These are phyloP conservation scores for Amphirosellinia nigrospora DNA, from an alignment of 495 filamentous ascomycete genomes.

Conservation along the genomic window DNA sequence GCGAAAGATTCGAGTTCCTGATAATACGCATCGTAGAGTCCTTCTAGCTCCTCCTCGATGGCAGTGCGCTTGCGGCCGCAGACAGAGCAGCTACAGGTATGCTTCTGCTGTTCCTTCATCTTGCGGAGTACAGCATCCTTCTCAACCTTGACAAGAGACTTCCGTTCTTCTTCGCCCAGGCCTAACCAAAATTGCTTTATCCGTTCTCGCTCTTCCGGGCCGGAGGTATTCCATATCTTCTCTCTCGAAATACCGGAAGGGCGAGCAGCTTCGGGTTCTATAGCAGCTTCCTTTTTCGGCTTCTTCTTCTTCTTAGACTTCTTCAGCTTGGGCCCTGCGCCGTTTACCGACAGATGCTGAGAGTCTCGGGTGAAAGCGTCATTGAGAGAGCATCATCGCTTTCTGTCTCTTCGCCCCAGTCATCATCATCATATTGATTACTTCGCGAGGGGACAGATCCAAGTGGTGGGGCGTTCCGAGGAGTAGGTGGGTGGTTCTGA, in stretches of 20 bases:
- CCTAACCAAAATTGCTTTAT: constrained; percentile 99
- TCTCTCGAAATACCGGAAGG: constrained; percentile 66
- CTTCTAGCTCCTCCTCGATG: constrained; percentile 97
- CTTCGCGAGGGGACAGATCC: constrained; percentile 20
- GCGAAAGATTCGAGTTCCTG: constrained; percentile 97
- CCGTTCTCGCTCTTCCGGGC: constrained; percentile 88
- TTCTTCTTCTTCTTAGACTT: constrained; percentile 73
- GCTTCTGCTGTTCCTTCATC: constrained; percentile 99
- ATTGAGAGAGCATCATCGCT: constrained; percentile 51
- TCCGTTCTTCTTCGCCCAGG: constrained; percentile 91
- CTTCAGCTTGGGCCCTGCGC: constrained; percentile 50
- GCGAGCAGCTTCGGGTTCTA: constrained; percentile 26
- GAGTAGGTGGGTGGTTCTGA: constrained; percentile 33
- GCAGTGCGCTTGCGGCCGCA: constrained; percentile 96
- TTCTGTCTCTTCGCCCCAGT: constrained; percentile 53
- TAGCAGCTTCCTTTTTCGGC: constrained; percentile 40
- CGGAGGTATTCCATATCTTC: constrained; percentile 97
- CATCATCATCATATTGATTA: constrained; percentile 46
- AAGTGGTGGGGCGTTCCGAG: constrained; percentile 35
- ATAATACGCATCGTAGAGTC: constrained; percentile 99
- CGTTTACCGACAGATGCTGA: constrained; percentile 30
- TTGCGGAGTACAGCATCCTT: constrained; percentile 98
- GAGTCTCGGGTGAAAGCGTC: constrained; percentile 33
- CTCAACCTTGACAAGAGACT: constrained; percentile 94
- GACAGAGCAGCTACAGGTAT: constrained; percentile 97